Conservation (phyloP, 192 early-diverging fungal genomes). For the Coemansia interrupta region DNA sequence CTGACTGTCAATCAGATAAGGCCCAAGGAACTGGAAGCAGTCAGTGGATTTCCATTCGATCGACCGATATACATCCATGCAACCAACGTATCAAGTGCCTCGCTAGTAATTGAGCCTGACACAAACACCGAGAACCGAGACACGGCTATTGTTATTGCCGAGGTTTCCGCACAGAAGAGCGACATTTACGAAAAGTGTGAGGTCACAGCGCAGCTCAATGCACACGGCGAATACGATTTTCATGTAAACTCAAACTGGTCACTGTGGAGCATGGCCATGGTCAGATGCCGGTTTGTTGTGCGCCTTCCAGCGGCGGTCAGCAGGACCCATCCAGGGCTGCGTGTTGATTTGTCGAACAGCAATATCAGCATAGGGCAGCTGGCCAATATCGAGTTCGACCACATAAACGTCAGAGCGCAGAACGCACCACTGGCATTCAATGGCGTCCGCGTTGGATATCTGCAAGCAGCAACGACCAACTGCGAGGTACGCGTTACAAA, state of each 20-base stretch:
- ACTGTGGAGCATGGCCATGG: slow-evolving; percentile 19
- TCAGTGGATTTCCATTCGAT: slow-evolving; percentile 26
- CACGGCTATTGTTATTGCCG: slow-evolving; percentile 15
- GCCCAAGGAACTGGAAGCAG: slow-evolving; percentile 22
- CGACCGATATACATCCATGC: slow-evolving; percentile 27
- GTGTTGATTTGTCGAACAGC: slow-evolving; percentile 16
- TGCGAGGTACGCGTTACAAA: slow-evolving; percentile 8
- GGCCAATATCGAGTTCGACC: slow-evolving; percentile 19
- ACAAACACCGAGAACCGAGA: slow-evolving; percentile 14
- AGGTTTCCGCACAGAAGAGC: slow-evolving; percentile 12
- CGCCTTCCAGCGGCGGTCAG: slow-evolving; percentile 11
- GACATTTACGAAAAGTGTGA: slow-evolving; percentile 14
- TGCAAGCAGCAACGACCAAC: slow-evolving; percentile 9
- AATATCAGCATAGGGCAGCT: slow-evolving; percentile 15
- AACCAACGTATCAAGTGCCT: slow-evolving; percentile 12
- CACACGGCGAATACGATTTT: slow-evolving; percentile 32
- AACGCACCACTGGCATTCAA: slow-evolving; percentile 12
- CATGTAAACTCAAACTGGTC: slow-evolving; percentile 21
- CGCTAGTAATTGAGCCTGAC: slow-evolving; percentile 26
- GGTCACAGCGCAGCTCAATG: slow-evolving; percentile 12
- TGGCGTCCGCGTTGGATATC: neutral
- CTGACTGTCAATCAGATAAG: slow-evolving; percentile 14
- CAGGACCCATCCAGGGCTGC: slow-evolving; percentile 24
- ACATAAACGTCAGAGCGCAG: slow-evolving; percentile 12
- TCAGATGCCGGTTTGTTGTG: slow-evolving; percentile 20